Conservation (phyloP, 2,329 filamentous ascomycete species). For the Eurotiales sp. region DNA sequence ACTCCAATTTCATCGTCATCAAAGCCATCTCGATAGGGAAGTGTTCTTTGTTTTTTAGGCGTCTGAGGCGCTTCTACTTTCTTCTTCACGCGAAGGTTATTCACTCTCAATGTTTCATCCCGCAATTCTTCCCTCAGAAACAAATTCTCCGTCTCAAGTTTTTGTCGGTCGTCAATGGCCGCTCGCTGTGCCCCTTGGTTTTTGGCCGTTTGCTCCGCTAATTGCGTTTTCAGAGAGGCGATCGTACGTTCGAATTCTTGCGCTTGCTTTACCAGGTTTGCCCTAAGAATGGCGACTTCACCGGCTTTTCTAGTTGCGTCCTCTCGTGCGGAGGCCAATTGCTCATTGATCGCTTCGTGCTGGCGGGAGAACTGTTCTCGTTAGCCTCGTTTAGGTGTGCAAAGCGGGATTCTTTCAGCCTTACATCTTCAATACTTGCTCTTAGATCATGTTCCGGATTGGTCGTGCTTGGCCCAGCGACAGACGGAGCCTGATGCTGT, state of each 20-base stretch:
- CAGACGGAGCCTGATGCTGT: background rate
- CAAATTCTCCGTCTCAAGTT: conserved; percentile 55
- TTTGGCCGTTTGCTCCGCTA: conserved; percentile 51
- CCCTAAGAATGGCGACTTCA: conserved; percentile 60
- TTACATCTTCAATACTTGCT: conserved; percentile 26
- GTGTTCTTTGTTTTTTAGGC: conserved; percentile 47
- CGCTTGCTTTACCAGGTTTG: conserved; percentile 43
- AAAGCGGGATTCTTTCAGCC: background rate
- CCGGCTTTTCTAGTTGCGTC: conserved; percentile 38
- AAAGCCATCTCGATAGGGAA: conserved; percentile 59
- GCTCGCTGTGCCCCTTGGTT: conserved; percentile 55
- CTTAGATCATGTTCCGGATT: conserved; percentile 13
- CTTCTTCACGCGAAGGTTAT: conserved; percentile 37
- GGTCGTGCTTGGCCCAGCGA: background rate
- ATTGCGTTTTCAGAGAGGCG: conserved; percentile 49
- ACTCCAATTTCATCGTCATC: conserved; percentile 58
- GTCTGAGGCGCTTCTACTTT: conserved; percentile 42
- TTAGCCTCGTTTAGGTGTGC: conserved; percentile 2
- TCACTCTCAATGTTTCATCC: conserved; percentile 51
- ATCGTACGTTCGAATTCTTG: conserved; percentile 52
- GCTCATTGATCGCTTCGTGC: conserved; percentile 36
- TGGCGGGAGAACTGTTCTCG: conserved; percentile 35
- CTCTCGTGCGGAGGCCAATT: conserved; percentile 37
- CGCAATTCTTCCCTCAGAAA: conserved; percentile 60
- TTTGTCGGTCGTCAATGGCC: conserved; percentile 52